Base-by-base conservation (phyloP, 331 rosid species). In the Arachis monticola region DNA sequence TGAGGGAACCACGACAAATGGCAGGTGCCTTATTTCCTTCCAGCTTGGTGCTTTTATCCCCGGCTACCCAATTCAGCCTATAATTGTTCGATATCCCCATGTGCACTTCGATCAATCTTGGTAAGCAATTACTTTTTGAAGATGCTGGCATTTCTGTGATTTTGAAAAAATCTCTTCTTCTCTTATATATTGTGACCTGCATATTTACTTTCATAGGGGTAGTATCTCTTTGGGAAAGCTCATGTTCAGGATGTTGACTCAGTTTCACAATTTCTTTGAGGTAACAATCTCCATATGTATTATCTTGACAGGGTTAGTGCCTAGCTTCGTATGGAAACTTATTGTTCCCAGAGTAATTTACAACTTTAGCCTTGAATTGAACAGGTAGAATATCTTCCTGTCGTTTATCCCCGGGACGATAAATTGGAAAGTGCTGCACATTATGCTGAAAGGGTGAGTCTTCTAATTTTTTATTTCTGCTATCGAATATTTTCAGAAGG, bases 61-160 rank as follows among this genome's bases (percentile, higher is more conserved):
- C 35, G 89, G 96, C 67, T 85, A 74, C 73, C 82, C 99, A 53
- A 86, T 95, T 76, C 99, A 95, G 81, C 97, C 99, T 60, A 87
- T 90, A 58, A 30, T 86, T 76, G 93, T 90, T 74, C 97, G 97
- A 72, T 95, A 92, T 87, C 99, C 99, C 74, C 96, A 92, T 75
- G 89, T 95, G 67, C 97, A 95, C 88, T 95, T 95, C 77, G 99
- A 95, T 66, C 97, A 95, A 83, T 95, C 99, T 63, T 95, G 99
- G 99, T 95, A 83, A 70, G 92, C 35, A 53, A 56, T 63, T 71
- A 75, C 40, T 80, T 68, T 65, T 31, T 74, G 62, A 80, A n/a
- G 46, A 67, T 42, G n/a, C 64, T 79, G 10, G 27, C 69, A 70
- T 77, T 69, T 45, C 61, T 64, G 56, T 42, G 78, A 68, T 73